Conservation (phyloP, 768 basidiomycete species). For the Rhizopogon vulgaris region DNA sequence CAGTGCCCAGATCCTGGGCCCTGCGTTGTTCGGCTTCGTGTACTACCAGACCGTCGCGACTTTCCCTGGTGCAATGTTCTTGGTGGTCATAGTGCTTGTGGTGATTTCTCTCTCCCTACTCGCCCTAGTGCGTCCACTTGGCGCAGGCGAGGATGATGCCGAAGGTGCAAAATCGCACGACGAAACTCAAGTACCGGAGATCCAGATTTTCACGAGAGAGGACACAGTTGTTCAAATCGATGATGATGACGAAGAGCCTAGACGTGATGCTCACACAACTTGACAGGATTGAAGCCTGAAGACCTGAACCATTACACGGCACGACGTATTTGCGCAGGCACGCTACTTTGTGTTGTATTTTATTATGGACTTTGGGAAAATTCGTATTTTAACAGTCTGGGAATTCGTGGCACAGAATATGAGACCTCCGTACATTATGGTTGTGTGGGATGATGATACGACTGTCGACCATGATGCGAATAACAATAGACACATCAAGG, state of each 20-base stretch:
- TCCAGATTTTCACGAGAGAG: background rate
- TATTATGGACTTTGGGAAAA: too few relatives aligned
- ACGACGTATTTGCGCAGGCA: too few relatives aligned
- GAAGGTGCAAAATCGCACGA: background rate
- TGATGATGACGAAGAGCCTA: constrained; percentile 3
- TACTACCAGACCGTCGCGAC: constrained; percentile 66
- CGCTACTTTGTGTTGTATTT: too few relatives aligned
- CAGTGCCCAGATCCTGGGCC: constrained; percentile 66
- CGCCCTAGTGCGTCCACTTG: constrained; percentile 39
- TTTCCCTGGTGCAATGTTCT: constrained; percentile 67
- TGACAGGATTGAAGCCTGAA: too few relatives aligned
- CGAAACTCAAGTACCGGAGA: background rate
- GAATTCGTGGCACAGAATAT: too few relatives aligned
- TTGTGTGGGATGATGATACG: too few relatives aligned
- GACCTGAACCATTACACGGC: too few relatives aligned
- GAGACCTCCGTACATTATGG: too few relatives aligned
- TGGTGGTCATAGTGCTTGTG: constrained; percentile 40
- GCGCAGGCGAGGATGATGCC: constrained; percentile 1
- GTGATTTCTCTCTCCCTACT: constrained; percentile 39
- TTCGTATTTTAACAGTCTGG: too few relatives aligned
- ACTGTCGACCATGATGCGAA: too few relatives aligned
- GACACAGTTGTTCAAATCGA: background rate
- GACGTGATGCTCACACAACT: background rate
- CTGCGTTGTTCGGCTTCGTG: constrained; percentile 64
- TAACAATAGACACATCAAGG: too few relatives aligned